Base-by-base conservation (phyloP, 2,329 filamentous ascomycete genomes). In the Alternaria alternata region DNA sequence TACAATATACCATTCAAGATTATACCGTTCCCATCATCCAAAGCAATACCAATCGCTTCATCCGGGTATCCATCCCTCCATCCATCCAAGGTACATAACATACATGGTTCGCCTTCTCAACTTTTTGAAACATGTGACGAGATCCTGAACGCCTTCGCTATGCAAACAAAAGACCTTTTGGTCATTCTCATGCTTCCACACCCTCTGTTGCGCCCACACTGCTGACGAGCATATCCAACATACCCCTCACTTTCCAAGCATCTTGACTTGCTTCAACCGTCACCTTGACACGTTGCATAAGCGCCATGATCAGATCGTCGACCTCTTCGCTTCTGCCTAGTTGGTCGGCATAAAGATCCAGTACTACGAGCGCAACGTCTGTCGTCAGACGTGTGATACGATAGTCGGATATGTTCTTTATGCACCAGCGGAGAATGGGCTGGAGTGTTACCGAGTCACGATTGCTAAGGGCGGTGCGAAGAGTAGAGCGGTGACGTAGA, bases 271-370 rank as follows among this genome's bases (percentile, higher is more conserved):
- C 88, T 78, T 96, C 92, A 11, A 94, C 90, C 77, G 95, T 92
- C 41, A 86, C 82, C 63, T 87, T 86, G 20, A 98, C 94, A 39
- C 89, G 84, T 46, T 85, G 82, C 74, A 91, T 88, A 64, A 97
- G 82, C 49, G 83, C 84, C 68, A 87, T 85, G 71, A 98, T 88
- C 49, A 89, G 84, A 51, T 84, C 84, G 62, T 92, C 89, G 57
- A 98, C 86, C 75, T 91, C 88, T 7, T 87, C 84, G 36, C 90
- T 93, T 51, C 89, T 88, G 2, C 88, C 91, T 24, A 93, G 84
- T 68, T 93, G 91, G 75, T 92, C 89, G 30, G 91, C 89, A 77
- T 98, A 99, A 38, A 98, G 82, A 73, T 99, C 94, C 20, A 98
- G 82, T 36, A 98, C 83, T 60, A 93, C 85, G 72, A 96, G 86